phyloP scores from a whole-genome alignment of 106 monocot species.

The Triglochin maritima region DNA sequence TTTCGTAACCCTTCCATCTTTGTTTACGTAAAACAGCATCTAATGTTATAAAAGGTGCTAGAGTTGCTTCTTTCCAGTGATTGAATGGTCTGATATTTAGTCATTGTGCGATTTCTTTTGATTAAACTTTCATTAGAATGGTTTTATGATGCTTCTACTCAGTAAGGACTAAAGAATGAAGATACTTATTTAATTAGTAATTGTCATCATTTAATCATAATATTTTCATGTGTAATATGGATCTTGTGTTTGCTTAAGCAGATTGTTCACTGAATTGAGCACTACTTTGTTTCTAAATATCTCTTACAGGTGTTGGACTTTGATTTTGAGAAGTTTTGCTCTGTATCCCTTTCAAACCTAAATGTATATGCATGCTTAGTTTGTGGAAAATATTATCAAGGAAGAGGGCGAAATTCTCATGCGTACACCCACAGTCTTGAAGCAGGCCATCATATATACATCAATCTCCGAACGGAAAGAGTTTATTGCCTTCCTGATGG shows the following conservation, averaged over 20 bases:
- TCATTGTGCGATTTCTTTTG: too few species aligned
- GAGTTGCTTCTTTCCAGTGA: too few species aligned
- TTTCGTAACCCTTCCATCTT: too few species aligned
- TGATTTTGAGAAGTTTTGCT: constrained; percentile 99
- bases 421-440: constrained; percentile 98
- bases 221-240: too few species aligned
- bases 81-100: too few species aligned
- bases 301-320: constrained; percentile 86
- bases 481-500: constrained; percentile 99
- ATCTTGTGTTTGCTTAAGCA: background rate
- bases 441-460: constrained; percentile 97
- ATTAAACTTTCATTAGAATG: too few species aligned
- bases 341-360: constrained; percentile 91
- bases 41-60: too few species aligned
- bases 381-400: constrained; percentile 99
- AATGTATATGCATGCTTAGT: constrained; percentile 99
- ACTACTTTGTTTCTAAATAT: background rate
- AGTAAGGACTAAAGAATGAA: too few species aligned
- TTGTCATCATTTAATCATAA: too few species aligned
- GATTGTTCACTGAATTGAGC: background rate
- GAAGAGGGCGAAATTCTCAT: constrained; percentile 97
- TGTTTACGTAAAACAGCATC: too few species aligned
- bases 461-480: constrained; percentile 93
- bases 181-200: too few species aligned
- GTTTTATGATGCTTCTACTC: too few species aligned